Conservation (phyloP, 176 grass and related monocot genomes). For the Avena insularis region DNA sequence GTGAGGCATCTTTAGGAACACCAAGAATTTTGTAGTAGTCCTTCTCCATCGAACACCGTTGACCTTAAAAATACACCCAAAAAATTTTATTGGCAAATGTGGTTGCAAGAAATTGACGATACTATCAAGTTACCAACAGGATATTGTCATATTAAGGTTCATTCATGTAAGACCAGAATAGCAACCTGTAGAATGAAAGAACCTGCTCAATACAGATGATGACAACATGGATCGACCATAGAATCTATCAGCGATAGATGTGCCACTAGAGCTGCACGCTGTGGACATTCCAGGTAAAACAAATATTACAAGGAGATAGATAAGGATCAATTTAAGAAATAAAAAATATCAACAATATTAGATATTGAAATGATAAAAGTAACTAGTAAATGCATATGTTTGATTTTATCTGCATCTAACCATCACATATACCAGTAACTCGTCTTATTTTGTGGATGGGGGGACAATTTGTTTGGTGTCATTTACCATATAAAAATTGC, state of each 20-base stretch:
- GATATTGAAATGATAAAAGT: neutral
- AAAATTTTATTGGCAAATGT: slow-evolving; percentile 26
- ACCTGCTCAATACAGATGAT: slow-evolving; percentile 52
- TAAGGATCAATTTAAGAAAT: slow-evolving; percentile 29
- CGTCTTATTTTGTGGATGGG: neutral
- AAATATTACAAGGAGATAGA: slow-evolving; percentile 18
- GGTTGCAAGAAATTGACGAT: slow-evolving; percentile 21
- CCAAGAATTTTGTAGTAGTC: slow-evolving; percentile 92
- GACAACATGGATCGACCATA: slow-evolving; percentile 34
- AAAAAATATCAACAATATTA: neutral
- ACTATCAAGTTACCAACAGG: neutral
- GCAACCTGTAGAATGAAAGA: slow-evolving; percentile 90
- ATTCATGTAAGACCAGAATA: slow-evolving; percentile 29
- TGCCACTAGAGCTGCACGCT: slow-evolving; percentile 55
- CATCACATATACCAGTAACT: neutral
- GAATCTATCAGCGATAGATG: slow-evolving; percentile 46
- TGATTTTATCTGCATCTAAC: neutral
- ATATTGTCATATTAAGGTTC: neutral
- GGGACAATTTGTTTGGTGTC: neutral
- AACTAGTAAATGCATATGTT: slow-evolving; percentile 5
- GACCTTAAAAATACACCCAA: slow-evolving; percentile 55
- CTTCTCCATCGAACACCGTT: slow-evolving; percentile 51
- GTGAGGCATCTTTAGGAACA: slow-evolving; percentile 70
- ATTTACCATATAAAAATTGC: slow-evolving; percentile 21
- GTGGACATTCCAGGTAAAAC: slow-evolving; percentile 34